phyloP scores from a whole-genome alignment of 768 basidiomycete species.

The Suillus sp. region DNA sequence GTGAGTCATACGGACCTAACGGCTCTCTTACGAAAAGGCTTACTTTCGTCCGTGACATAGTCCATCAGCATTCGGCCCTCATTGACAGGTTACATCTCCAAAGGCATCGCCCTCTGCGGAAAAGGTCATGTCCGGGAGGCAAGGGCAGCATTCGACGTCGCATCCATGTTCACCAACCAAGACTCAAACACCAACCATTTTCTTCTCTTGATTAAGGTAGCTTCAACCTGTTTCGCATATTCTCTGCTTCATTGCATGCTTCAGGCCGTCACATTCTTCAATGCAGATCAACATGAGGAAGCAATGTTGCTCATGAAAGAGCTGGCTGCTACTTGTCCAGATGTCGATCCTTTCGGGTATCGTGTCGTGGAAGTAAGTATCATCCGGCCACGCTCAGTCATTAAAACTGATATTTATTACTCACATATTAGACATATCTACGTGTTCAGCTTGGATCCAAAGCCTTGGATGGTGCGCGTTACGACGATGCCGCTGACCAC shows the following conservation, averaged over 20 bases:
- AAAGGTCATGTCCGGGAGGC: neutral
- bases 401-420: neutral
- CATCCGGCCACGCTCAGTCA: neutral
- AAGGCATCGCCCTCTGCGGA: neutral
- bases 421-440: neutral
- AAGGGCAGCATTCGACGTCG: neutral
- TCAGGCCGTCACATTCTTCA: neutral
- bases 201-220: neutral
- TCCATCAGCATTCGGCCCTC: neutral
- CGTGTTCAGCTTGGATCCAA: neutral
- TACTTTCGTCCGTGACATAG: neutral
- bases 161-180: neutral
- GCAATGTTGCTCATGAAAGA: neutral
- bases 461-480: neutral
- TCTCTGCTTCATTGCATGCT: neutral
- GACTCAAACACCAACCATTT: neutral
- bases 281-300: neutral
- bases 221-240: rapidly evolving
- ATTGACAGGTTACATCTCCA: neutral
- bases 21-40: neutral
- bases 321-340: neutral
- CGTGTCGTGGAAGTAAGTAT: neutral
- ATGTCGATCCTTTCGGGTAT: neutral
- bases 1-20: neutral
- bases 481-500: neutral